Evolutionary conservation across 2,329 filamentous ascomycete species (phyloP), one percentile per base, ranked within the genome.

Genomic region (Cladophialophora chaetospira): DNA sequence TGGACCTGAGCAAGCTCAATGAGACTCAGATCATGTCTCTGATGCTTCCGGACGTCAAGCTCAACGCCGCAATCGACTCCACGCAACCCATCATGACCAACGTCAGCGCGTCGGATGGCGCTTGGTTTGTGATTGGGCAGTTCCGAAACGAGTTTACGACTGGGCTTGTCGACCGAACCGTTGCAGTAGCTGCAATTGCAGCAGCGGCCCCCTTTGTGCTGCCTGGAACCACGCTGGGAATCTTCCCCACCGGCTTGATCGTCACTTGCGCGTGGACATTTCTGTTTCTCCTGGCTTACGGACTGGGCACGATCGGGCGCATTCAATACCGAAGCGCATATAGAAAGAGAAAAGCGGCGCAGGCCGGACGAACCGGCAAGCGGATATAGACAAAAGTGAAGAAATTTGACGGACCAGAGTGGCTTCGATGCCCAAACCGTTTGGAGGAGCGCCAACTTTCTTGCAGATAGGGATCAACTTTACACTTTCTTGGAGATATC

Each of bases 101-200:
- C 21, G 58, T 74, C 13, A 66, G 68, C n/a, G 65, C 67, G 1
- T 42, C 57, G 33, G 69, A 71, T 50, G 69, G 66, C 8, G 66
- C 70, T n/a, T 72, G 68, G 33, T 74, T 73, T 59, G 68, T 73
- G 46, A 60, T 68, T 4, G 72, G 72, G 17, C 49, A 68, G 63
- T 74, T 57, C 60, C 68, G 26, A 4, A 60, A 47, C 38, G 55
- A 61, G 36, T 62, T 58, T 58, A 53, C 64, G 26, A 54, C 51
- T 6, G 57, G 54, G 23, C 58, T 66, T 21, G 65, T 62, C 21
- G 67, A 57, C 35, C 62, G 64, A n/a, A 60, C 25, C 21, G 60
- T 63, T 3, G 56, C 65, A 19, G 51, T 65, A 3, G 58, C 64
- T 9, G 66, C 65, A 19, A 66, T 71, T 26, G 48, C 59, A 11